Base-by-base conservation (phyloP, 1,284 basidiomycete species). In the Cryptococcus sp. region DNA sequence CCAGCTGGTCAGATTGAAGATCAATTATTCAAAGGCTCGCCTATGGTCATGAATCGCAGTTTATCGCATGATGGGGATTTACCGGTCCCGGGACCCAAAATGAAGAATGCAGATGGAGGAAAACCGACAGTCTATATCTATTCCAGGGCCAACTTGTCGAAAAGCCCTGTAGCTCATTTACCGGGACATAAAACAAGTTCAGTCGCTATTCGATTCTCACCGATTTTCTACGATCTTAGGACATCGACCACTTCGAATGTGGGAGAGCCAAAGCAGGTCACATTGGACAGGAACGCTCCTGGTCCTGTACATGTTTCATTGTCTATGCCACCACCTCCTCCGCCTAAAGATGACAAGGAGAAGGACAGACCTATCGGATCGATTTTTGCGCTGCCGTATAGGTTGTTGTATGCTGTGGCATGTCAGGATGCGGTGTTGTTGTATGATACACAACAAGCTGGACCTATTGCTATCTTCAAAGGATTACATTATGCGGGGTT, bases 401-500 rank as follows among this genome's bases (percentile, higher is more conserved):
- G 94, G 44, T 90, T 98, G 85, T 76, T 98, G 40, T 98, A 90
- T 68, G 92, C 96, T 0, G 90, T 98, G 9, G 89, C 92, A 41
- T 98, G 94, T 22, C 96, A 93, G 83, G 94, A 99, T 71, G 87
- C 89, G 1, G 85, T 99, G 21, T 82, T 90, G 50, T 86, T 98
- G 52, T 94, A 98, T 73, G 94, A 98, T 73, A 98, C 94, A 3
- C 94, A 98, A 74, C 94, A 98, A 77, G 82, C 90, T 1, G 84
- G 87, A 0, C 96, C 94, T 0, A 82, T 98, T 41, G 93, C 91
- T 70, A 80, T 98, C 65, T 83, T 99, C 66, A 90, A 87, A 49
- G 97, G 96, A 68, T 77, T 98, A 61, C 94, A 98, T 76, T 98
- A 97, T 70, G 91, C 96, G 55, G 90, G 93, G 63, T 98, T 98